phyloP scores from a whole-genome alignment of 2,329 filamentous ascomycete genomes.

The Fusarium sp. region DNA sequence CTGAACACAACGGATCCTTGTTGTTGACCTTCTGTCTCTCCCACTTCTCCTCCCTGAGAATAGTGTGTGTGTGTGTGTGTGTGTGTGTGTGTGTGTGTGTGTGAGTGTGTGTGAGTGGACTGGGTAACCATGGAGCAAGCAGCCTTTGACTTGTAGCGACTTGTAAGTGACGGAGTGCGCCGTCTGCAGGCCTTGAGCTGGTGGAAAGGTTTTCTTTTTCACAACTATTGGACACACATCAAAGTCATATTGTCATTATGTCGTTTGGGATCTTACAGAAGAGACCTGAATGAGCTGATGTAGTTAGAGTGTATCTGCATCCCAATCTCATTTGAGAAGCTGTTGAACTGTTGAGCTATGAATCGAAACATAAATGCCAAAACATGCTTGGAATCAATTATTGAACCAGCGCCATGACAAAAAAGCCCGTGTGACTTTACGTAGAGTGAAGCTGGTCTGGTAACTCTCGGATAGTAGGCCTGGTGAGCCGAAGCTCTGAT shows the following conservation, averaged over 20 bases:
- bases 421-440: slow-evolving; percentile 10
- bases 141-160: background rate
- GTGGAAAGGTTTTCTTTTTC: slow-evolving; percentile 3
- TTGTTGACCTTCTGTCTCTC: slow-evolving; percentile 7
- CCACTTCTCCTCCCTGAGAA: slow-evolving; percentile 18
- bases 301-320: background rate
- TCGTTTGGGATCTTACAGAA: background rate
- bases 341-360: slow-evolving; percentile 7
- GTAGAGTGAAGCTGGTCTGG: slow-evolving; percentile 30
- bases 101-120: slow-evolving; percentile 26
- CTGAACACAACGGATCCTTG: slow-evolving; percentile 7
- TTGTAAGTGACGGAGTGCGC: slow-evolving; percentile 29
- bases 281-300: slow-evolving; percentile 1
- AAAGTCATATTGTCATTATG: background rate
- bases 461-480: slow-evolving; percentile 12
- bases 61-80: slow-evolving; percentile 15
- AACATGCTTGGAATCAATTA: background rate
- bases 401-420: slow-evolving; percentile 5
- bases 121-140: background rate
- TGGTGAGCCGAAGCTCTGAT: slow-evolving; percentile 11
- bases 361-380: background rate
- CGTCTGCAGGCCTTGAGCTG: slow-evolving; percentile 1
- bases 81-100: slow-evolving; percentile 24
- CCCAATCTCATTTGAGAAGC: background rate
- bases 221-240: background rate